Conservation (phyloP, 1,284 basidiomycete genomes). For the Pseudozyma flocculosa region DNA sequence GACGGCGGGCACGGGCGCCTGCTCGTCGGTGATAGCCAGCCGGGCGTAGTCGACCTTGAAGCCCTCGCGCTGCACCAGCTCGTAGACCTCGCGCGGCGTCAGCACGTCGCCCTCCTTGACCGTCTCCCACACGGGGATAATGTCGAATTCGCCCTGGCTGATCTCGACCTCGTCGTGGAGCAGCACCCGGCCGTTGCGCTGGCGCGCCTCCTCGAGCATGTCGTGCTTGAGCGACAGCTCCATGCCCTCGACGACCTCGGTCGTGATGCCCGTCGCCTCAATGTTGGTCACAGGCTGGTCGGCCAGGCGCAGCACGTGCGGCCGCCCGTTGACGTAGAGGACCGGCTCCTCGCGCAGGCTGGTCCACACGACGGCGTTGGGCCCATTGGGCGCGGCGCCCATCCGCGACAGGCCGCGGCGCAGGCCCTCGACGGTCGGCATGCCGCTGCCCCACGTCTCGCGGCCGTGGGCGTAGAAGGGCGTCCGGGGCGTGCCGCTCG, state of each 20-base stretch:
- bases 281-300: conserved; percentile 62
- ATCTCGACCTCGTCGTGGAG: conserved; percentile 93
- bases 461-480: conserved; percentile 23
- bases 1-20: conserved; percentile 55
- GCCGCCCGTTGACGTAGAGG: conserved; percentile 68
- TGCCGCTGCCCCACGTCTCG: conserved; percentile 55
- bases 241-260: conserved; percentile 88
- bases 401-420: conserved; percentile 50
- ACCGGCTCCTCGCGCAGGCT: conserved; percentile 56
- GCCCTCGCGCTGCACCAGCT: conserved; percentile 50
- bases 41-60: conserved; percentile 55
- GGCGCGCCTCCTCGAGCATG: conserved; percentile 75
- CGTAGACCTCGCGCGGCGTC: conserved; percentile 75
- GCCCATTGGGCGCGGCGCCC: conserved; percentile 42
- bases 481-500: conserved; percentile 8
- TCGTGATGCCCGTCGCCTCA: conserved; percentile 83
- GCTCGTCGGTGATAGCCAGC: conserved; percentile 56
- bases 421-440: conserved; percentile 56
- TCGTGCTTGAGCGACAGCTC: conserved; percentile 87
- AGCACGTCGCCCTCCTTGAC: conserved; percentile 82
- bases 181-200: conserved; percentile 77
- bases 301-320: conserved; percentile 78
- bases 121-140: conserved; percentile 72
- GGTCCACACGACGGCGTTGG: conserved; percentile 49
- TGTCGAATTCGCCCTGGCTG: conserved; percentile 77